Percentiles rank a stretch among this genome's conserved stretches.
These are phyloP conservation scores for Musa acuminata DNA, from an alignment of 176 grass and related monocot species.

Conservation along the genomic window DNA sequence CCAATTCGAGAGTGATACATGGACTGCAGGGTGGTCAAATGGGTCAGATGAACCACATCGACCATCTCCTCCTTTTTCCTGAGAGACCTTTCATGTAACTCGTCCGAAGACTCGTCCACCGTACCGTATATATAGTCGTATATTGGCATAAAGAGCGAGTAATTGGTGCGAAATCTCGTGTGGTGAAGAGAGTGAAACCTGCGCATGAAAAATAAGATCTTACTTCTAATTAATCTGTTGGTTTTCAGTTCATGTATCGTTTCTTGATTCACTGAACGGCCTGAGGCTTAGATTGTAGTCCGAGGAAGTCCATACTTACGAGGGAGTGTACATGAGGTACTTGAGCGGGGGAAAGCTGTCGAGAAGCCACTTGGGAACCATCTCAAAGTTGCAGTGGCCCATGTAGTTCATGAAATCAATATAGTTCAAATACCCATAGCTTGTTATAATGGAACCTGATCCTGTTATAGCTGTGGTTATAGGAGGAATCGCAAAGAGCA, in stretches of 20 bases:
- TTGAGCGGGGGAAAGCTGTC: background rate
- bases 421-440: slow-evolving; percentile 39
- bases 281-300: too few relatives aligned
- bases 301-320: too few relatives aligned
- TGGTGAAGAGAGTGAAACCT: slow-evolving; percentile 76
- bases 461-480: slow-evolving; percentile 25
- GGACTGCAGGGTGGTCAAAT: slow-evolving; percentile 38
- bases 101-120: slow-evolving; percentile 44
- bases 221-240: background rate
- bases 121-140: slow-evolving; percentile 66
- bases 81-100: slow-evolving; percentile 40
- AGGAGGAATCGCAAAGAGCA: slow-evolving; percentile 54
- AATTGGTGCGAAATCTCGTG: slow-evolving; percentile 65
- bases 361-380: slow-evolving; percentile 68
- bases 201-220: background rate
- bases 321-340: too few relatives aligned
- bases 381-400: slow-evolving; percentile 90
- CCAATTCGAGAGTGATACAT: slow-evolving; percentile 38
- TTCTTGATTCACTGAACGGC: too few relatives aligned
- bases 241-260: too few relatives aligned
- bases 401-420: slow-evolving; percentile 99
- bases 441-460: slow-evolving; percentile 30
- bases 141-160: slow-evolving; percentile 67
- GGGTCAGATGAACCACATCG: slow-evolving; percentile 70
- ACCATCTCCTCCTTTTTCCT: slow-evolving; percentile 12